Percentiles rank a stretch among this genome's conserved stretches.
These are phyloP conservation scores for Neocallimastix lanati DNA, from an alignment of 192 early-diverging fungal genomes.

Conservation along the genomic window DNA sequence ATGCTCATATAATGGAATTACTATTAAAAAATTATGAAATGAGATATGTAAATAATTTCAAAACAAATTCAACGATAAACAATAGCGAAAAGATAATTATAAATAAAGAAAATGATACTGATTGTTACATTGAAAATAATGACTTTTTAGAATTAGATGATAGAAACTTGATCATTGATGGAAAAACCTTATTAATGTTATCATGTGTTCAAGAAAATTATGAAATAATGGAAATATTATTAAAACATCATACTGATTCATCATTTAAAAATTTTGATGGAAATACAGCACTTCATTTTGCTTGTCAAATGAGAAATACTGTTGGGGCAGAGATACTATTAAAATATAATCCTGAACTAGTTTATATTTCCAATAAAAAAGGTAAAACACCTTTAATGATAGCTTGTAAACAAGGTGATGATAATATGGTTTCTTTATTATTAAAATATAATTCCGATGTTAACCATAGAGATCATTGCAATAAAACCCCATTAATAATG, in stretches of 20 bases:
- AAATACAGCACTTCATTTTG: neutral
- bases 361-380: neutral
- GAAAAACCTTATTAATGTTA: neutral
- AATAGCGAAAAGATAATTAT: too few species aligned
- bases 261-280: neutral
- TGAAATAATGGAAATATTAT: neutral
- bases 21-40: neutral
- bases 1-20: neutral
- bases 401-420: neutral
- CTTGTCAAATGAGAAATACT: neutral
- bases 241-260: neutral
- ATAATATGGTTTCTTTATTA: neutral
- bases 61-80: too few species aligned
- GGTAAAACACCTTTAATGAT: neutral
- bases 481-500: neutral
- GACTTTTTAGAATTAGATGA: neutral
- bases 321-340: neutral
- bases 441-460: neutral
- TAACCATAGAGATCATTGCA: neutral
- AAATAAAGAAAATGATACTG: neutral
- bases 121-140: neutral
- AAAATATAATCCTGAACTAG: neutral
- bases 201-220: neutral
- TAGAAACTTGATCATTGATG: neutral
- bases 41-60: neutral